Conservation (phyloP, 2,329 filamentous ascomycete species). For the Pseudopithomyces chartarum region DNA sequence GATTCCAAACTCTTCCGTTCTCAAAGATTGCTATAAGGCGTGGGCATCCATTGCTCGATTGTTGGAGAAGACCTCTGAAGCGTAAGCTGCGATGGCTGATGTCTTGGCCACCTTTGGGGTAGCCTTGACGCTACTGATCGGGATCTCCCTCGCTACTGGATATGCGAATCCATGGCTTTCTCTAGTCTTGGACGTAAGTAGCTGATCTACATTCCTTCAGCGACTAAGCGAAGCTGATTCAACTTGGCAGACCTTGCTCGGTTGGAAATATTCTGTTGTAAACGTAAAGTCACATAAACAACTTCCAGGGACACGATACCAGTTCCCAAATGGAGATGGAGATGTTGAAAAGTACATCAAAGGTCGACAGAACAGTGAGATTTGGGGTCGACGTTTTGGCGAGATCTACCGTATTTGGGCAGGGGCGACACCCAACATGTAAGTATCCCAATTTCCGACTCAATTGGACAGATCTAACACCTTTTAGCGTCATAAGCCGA, state of each 20-base stretch:
- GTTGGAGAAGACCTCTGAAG: too few relatives aligned
- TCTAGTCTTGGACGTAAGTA: too few relatives aligned
- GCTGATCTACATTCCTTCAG: too few relatives aligned
- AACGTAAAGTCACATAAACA: neutral
- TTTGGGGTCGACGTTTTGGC: conserved; percentile 27
- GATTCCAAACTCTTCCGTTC: too few relatives aligned
- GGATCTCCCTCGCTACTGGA: too few relatives aligned
- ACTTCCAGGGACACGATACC: neutral
- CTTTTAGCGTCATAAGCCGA: conserved; percentile 42
- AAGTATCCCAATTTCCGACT: conserved; percentile 12
- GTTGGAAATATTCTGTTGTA: neutral
- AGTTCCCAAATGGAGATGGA: neutral
- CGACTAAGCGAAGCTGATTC: too few relatives aligned
- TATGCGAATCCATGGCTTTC: too few relatives aligned
- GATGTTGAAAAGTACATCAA: conserved; percentile 1
- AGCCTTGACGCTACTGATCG: too few relatives aligned
- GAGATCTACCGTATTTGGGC: conserved; percentile 41
- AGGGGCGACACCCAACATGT: conserved; percentile 49
- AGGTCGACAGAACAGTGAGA: neutral
- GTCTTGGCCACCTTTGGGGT: too few relatives aligned
- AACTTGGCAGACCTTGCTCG: neutral
- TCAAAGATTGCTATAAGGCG: too few relatives aligned
- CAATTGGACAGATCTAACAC: neutral
- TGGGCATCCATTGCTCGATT: too few relatives aligned
- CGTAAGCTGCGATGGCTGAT: too few relatives aligned